A percentile compares a stretch with the other conserved stretches of the same genome.
These are phyloP conservation scores for Aspergillus brasiliensis DNA, from an alignment of 2,329 filamentous ascomycete species.

Conservation along the genomic window DNA sequence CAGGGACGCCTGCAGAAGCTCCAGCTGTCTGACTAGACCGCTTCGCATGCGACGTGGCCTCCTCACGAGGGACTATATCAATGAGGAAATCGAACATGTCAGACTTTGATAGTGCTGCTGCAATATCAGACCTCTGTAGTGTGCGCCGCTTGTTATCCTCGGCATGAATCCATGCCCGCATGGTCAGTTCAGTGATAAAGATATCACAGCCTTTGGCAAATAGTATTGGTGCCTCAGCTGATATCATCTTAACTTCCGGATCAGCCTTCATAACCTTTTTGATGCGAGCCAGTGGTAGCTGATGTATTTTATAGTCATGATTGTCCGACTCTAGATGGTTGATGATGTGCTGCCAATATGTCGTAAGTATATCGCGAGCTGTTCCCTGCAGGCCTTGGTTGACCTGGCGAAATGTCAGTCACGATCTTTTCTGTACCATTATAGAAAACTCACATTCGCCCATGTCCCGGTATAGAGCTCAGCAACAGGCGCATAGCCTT, in stretches of 20 bases:
- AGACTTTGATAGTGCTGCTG: conserved; percentile 90
- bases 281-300: conserved; percentile 93
- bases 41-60: conserved; percentile 84
- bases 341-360: conserved; percentile 99
- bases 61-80: conserved; percentile 95
- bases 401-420: conserved; percentile 60
- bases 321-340: conserved; percentile 91
- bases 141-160: conserved; percentile 98
- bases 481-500: conserved; percentile 82
- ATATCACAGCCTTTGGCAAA: conserved; percentile 99
- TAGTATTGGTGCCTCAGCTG: conserved; percentile 92
- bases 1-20: conserved; percentile 53
- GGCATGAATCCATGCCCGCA: conserved; percentile 99
- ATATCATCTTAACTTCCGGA: conserved; percentile 99
- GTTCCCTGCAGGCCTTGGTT: conserved; percentile 91
- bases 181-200: conserved; percentile 97
- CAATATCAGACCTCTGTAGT: conserved; percentile 93
- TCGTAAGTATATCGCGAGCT: conserved; percentile 96
- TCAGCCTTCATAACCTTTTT: conserved; percentile 99
- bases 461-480: conserved; percentile 93
- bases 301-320: conserved; percentile 98
- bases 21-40: conserved; percentile 57
- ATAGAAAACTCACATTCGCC: conserved; percentile 73
- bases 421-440: neutral
- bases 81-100: conserved; percentile 99